Conservation (phyloP, 1,284 basidiomycete genomes). For the Ustilago sp. region DNA sequence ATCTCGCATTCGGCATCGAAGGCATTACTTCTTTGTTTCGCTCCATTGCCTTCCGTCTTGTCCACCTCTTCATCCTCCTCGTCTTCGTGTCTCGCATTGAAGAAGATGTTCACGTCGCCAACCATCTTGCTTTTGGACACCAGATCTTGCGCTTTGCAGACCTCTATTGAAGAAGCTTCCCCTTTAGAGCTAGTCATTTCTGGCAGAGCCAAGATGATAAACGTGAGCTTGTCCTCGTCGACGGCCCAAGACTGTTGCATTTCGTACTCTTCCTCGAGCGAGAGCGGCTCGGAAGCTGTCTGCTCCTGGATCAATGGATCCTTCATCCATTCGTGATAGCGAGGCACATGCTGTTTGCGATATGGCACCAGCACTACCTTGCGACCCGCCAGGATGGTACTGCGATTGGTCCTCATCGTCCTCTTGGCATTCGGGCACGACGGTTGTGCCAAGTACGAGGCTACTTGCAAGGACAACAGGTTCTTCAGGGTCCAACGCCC, state of each 20-base stretch:
- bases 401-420: constrained; percentile 76
- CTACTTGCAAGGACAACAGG: background rate
- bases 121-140: constrained; percentile 75
- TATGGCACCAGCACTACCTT: constrained; percentile 81
- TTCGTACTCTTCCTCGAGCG: constrained; percentile 84
- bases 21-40: constrained; percentile 44
- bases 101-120: constrained; percentile 92
- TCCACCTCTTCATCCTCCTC: constrained; percentile 65
- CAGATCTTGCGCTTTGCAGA: constrained; percentile 48
- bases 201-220: constrained; percentile 78
- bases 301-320: constrained; percentile 79
- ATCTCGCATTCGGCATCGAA: constrained; percentile 77
- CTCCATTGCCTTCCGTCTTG: background rate
- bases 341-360: constrained; percentile 48
- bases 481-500: constrained; percentile 11
- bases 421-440: no score
- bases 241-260: constrained; percentile 92
- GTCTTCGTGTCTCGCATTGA: constrained; percentile 69
- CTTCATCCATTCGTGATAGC: constrained; percentile 91
- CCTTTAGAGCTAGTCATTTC: background rate
- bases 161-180: background rate
- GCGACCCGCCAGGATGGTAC: constrained; percentile 76
- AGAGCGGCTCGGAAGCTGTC: constrained; percentile 88
- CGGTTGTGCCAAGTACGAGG: background rate
- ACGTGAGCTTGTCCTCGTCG: constrained; percentile 92